Evolutionary conservation across 495 filamentous ascomycete genomes (phyloP), one percentile per base, ranked within the genome.

Genomic region (Patellaria atrata): DNA sequence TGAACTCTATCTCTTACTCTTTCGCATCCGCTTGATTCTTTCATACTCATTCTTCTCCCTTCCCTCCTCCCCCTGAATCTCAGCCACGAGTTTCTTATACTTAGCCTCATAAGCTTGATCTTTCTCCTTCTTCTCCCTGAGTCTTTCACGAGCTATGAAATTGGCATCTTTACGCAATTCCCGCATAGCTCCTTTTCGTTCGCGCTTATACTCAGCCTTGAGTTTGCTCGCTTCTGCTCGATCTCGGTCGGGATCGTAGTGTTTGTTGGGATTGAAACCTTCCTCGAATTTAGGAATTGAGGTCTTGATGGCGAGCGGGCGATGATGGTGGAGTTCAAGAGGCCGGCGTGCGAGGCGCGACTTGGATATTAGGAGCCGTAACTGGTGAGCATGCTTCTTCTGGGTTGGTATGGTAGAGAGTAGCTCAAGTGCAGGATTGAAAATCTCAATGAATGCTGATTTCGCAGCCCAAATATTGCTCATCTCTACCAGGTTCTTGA

Each of bases 231-330:
- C 44, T 41, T 91, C 83, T n/a, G 76, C 70, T 17, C 89, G 79
- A 51, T 89, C 85, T 33, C 73, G 71, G 55, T 96, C 75, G 1
- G 83, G 82, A 49, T 99, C 89, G 67, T 96, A 94, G 65, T 92
- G 87, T 57, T 81, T 85, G 64, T 82, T 70, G 9, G 85, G 89
- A 55, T 86, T 84, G 73, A 84, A 99, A 43, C 71, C 62, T 55
- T 93, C 85, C 61, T 99, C 91, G 64, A 96, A 99, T 60, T 93
- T 94, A 47, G 89, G 89, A 16, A 94, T 76, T 28, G 75, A 75
- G 6, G 75, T 73, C 48, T 84, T 82, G 59, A 99, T 93, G 10
- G 91, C 74, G 3, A 91, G 68, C 0, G 84, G 85, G 0, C 68
- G 68, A 65, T 96, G 91, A 61, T 87, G 68, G 61, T 99, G 89